Evolutionary conservation across 2,329 filamentous ascomycete species (phyloP), one percentile per base, ranked within the genome.

Genomic region (Pseudogymnoascus sp.): DNA sequence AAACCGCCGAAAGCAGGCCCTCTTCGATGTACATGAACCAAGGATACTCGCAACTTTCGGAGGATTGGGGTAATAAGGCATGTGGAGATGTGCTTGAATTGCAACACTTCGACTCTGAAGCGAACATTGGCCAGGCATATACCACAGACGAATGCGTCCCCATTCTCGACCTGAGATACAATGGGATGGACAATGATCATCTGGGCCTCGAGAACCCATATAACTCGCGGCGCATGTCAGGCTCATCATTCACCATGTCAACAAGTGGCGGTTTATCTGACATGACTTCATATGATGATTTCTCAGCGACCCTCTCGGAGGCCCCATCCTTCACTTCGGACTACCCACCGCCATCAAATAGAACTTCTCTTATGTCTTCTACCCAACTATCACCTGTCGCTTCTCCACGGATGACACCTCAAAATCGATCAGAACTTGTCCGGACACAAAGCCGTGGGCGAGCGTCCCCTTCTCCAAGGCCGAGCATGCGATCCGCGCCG

Each of bases 221-320:
- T 54, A 81, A 83, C 67, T 79, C 81, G 57, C 81, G 87, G 65
- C 83, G 87, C 66, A 83, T 90, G 79, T 90, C 88, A 19, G 87
- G 87, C 60, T 90, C 88, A 2, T 90, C 88, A 1, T 89, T 90
- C 71, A 89, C 87, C 41, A 83, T 90, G 77, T 90, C 88, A 14
- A 90, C 84, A 0, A 83, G 83, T 45, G 83, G 86, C 21, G 81
- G 80, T 21, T 77, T 89, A 45, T 88, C 86, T 4, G 88, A 90
- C 69, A 84, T 90, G 74, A 81, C 86, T 61, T 85, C 86, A 3
- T 90, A 88, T 72, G 88, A 92, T 64, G 88, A 92, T 68, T 85
- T 89, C 71, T 86, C 88, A 14, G 79, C 87, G 23, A 80, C 84
- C 21, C 75, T 87, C 64, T 88, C 87, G 6, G 87, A 90, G 68